phyloP scores from a whole-genome alignment of 2,329 filamentous ascomycete genomes.

The Colletotrichum caudatum region DNA sequence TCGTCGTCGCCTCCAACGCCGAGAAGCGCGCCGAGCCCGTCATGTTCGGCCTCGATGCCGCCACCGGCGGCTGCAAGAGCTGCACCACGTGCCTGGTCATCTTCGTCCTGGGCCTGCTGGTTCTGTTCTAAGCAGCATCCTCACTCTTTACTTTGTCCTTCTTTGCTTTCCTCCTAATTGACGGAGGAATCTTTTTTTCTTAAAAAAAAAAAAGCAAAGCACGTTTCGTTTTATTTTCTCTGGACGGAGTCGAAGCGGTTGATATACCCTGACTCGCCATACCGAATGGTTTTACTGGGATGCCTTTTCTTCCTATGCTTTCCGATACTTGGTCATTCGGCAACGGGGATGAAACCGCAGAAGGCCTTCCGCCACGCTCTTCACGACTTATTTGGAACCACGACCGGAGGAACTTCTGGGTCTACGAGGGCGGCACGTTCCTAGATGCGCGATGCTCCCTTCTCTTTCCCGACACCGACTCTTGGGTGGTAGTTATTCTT shows the following conservation, averaged over 20 bases:
- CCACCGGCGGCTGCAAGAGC: slow-evolving; percentile 49
- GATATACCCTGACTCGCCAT: neutral
- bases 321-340: slow-evolving; percentile 14
- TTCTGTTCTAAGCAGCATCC: slow-evolving; percentile 47
- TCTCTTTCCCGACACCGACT: neutral
- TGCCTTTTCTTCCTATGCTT: neutral
- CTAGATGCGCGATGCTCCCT: neutral
- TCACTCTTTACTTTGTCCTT: neutral
- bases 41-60: slow-evolving; percentile 43
- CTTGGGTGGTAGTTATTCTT: neutral
- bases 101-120: slow-evolving; percentile 50
- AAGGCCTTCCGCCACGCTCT: neutral
- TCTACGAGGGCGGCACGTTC: neutral
- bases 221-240: neutral
- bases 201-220: too few relatives aligned
- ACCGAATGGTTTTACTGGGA: neutral
- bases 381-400: neutral
- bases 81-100: slow-evolving; percentile 51
- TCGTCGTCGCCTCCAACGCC: slow-evolving; percentile 50
- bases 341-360: slow-evolving; percentile 9
- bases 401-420: slow-evolving; percentile 1
- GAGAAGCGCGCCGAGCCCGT: slow-evolving; percentile 50
- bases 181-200: too few relatives aligned
- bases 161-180: neutral
- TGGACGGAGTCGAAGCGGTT: neutral